Conservation (phyloP, 2,329 filamentous ascomycete species). For the Pyrenophora graminea region DNA sequence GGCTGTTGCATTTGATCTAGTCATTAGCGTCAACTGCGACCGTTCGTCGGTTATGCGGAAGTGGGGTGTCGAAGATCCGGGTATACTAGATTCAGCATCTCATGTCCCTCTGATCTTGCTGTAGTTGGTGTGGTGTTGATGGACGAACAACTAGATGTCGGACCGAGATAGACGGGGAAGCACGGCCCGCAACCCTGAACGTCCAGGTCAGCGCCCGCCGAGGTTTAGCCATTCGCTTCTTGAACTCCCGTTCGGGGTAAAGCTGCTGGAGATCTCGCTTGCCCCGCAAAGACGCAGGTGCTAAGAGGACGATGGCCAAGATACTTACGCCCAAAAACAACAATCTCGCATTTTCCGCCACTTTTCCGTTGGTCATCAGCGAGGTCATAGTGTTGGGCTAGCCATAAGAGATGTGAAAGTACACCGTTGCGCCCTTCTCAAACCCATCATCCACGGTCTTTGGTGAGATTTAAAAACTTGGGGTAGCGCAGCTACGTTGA, state of each 20-base stretch:
- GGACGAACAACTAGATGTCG: neutral
- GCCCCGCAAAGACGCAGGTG: neutral
- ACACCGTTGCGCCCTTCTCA: too few relatives aligned
- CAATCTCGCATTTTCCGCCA: neutral
- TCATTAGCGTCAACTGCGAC: too few relatives aligned
- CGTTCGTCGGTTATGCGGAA: too few relatives aligned
- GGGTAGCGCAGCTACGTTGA: too few relatives aligned
- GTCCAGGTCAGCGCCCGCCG: neutral
- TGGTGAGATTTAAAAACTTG: too few relatives aligned
- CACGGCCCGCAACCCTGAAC: constrained; percentile 4
- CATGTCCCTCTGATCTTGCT: too few relatives aligned
- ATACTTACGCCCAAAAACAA: neutral
- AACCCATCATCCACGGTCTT: too few relatives aligned
- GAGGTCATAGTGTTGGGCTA: neutral
- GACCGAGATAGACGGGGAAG: neutral
- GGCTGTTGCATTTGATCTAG: neutral
- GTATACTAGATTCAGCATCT: too few relatives aligned
- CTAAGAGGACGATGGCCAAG: neutral
- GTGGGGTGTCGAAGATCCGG: neutral
- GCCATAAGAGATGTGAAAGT: too few relatives aligned
- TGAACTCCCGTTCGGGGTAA: constrained; percentile 1
- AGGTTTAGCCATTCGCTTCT: constrained; percentile 10
- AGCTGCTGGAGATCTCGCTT: constrained; percentile 1
- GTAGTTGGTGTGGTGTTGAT: too few relatives aligned
- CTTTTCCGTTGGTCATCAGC: neutral